Conservation (phyloP, 805 yeast species). For the Brettanomyces bruxellensis region DNA sequence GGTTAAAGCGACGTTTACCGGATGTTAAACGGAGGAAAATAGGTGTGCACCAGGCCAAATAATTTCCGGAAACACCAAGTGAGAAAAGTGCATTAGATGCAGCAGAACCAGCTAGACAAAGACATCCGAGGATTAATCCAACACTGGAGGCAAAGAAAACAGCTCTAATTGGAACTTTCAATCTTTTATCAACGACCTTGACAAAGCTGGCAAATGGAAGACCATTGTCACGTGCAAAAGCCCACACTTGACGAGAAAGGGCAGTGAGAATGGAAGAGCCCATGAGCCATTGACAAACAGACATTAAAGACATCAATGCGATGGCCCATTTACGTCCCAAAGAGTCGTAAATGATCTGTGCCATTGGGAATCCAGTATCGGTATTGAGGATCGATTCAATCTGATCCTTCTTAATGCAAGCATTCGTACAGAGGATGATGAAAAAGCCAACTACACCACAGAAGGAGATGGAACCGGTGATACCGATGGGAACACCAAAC, state of each 20-base stretch:
- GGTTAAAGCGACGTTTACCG: constrained; percentile 42
- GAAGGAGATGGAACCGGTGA: constrained; percentile 45
- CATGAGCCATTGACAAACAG: constrained; percentile 57
- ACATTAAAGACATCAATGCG: constrained; percentile 50
- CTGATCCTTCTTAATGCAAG: constrained; percentile 39
- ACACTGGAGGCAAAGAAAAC: constrained; percentile 44
- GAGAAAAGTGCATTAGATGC: constrained; percentile 67
- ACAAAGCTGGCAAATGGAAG: constrained; percentile 51
- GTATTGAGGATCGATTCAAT: constrained; percentile 33
- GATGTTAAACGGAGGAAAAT: constrained; percentile 42
- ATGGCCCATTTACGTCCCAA: constrained; percentile 59
- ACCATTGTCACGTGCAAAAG: constrained; percentile 71
- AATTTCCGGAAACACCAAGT: constrained; percentile 52
- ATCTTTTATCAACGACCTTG: constrained; percentile 45
- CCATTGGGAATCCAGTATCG: constrained; percentile 51
- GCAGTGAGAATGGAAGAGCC: constrained; percentile 56
- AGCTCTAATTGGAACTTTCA: constrained; percentile 61
- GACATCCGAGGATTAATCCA: constrained; percentile 43
- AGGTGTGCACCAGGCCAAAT: constrained; percentile 57
- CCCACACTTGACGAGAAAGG: constrained; percentile 64
- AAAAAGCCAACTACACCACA: constrained; percentile 54
- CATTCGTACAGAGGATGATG: constrained; percentile 42
- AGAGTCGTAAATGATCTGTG: constrained; percentile 54
- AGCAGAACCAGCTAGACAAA: constrained; percentile 47
- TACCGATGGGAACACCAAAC: constrained; percentile 57